phyloP scores from a whole-genome alignment of 805 yeast species.

The Millerozyma miso region DNA sequence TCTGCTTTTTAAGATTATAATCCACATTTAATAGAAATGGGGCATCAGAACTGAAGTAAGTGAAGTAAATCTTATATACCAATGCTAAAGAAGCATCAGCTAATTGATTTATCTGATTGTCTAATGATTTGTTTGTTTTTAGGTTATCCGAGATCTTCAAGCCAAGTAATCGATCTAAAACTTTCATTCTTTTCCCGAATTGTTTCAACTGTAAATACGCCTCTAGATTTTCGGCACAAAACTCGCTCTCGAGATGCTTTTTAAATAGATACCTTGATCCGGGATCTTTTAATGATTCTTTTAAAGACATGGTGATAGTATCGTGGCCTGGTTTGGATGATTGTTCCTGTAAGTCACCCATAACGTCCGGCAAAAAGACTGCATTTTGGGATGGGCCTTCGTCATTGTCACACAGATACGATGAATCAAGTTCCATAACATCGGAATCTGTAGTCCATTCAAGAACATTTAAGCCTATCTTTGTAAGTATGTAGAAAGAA shows the following conservation, averaged over 20 bases:
- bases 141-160: constrained; percentile 10
- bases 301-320: constrained; percentile 14
- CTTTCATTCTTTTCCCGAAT: constrained; percentile 44
- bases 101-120: constrained; percentile 15
- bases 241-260: constrained; percentile 57
- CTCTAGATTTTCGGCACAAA: constrained; percentile 74
- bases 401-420: neutral
- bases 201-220: constrained; percentile 59
- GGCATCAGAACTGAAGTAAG: constrained; percentile 62
- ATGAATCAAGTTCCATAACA: neutral
- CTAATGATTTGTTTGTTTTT: neutral
- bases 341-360: neutral
- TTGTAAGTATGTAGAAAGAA: constrained; percentile 41
- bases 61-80: constrained; percentile 61
- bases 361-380: neutral
- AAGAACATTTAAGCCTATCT: constrained; percentile 37
- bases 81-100: constrained; percentile 55
- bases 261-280: constrained; percentile 68
- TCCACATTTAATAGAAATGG: constrained; percentile 71
- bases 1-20: constrained; percentile 42
- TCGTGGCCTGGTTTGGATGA: neutral
- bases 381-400: neutral
- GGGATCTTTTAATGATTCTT: constrained; percentile 61
- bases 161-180: constrained; percentile 35
- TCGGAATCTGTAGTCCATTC: constrained; percentile 23